Conservation (phyloP, 2,329 filamentous ascomycete genomes). For the Fusarium marasasianum region DNA sequence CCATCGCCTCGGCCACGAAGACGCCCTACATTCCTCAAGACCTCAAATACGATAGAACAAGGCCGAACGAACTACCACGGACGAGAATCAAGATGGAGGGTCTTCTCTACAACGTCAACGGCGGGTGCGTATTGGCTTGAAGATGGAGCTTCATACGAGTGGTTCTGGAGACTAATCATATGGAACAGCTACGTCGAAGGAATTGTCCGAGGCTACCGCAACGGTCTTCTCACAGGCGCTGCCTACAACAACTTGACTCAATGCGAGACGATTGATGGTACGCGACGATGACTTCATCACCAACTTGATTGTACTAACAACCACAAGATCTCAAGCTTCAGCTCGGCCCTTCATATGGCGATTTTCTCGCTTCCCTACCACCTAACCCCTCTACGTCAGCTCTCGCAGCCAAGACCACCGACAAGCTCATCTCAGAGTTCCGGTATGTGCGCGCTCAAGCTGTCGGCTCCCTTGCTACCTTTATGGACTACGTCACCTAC, state of each 20-base stretch:
- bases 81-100: slow-evolving; percentile 76
- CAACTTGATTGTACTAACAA: slow-evolving; percentile 18
- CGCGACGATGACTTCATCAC: slow-evolving; percentile 37
- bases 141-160: slow-evolving; percentile 15
- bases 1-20: slow-evolving; percentile 24
- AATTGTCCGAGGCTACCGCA: slow-evolving; percentile 96
- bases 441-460: slow-evolving; percentile 95
- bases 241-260: slow-evolving; percentile 97
- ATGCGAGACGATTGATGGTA: slow-evolving; percentile 97
- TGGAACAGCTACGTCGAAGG: slow-evolving; percentile 87
- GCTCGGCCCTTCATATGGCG: slow-evolving; percentile 94
- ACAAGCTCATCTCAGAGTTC: slow-evolving; percentile 98
- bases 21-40: slow-evolving; percentile 5
- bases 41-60: neutral
- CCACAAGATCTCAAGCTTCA: slow-evolving; percentile 92
- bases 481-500: slow-evolving; percentile 98
- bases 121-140: slow-evolving; percentile 69
- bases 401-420: slow-evolving; percentile 93
- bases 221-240: slow-evolving; percentile 85
- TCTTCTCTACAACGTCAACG: slow-evolving; percentile 93
- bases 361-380: slow-evolving; percentile 92
- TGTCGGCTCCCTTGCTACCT: slow-evolving; percentile 88
- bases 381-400: slow-evolving; percentile 97
- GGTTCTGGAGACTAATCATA: slow-evolving; percentile 45
- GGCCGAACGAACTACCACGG: slow-evolving; percentile 1